A percentile compares a stretch with the other conserved stretches of the same genome.
Evolutionary conservation across 2,329 filamentous ascomycete species (phyloP).

Genomic region (Metarhizium album): DNA sequence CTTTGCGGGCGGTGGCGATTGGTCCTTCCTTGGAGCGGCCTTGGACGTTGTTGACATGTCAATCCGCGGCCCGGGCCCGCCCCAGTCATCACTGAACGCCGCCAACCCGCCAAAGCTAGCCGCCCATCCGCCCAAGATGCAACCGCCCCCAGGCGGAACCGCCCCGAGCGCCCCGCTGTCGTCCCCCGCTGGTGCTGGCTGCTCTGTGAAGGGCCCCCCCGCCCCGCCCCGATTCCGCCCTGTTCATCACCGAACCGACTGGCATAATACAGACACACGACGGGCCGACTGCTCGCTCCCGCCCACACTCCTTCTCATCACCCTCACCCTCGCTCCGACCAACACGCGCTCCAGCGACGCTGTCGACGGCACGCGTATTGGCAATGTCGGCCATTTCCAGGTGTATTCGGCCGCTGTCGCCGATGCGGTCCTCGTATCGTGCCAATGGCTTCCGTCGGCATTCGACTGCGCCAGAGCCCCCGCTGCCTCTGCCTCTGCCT

Average conservation of each 20-base stretch:
- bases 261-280: too few species aligned
- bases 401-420: slow-evolving; percentile 3
- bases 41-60: too few species aligned
- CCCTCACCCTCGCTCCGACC: not conserved
- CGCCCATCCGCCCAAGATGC: not conserved
- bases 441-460: slow-evolving; percentile 15
- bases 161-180: too few species aligned
- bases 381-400: slow-evolving; percentile 8
- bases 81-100: too few species aligned
- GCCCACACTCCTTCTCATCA: too few species aligned
- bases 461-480: slow-evolving; percentile 13
- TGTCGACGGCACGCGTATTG: not conserved
- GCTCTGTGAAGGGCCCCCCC: not conserved
- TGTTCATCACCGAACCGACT: slow-evolving; percentile 1
- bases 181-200: too few species aligned
- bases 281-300: too few species aligned
- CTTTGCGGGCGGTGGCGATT: too few species aligned
- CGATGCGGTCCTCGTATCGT: not conserved
- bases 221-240: not conserved
- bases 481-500: slow-evolving; percentile 58
- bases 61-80: too few species aligned
- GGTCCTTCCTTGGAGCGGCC: too few species aligned
- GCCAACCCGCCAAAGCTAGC: not conserved
- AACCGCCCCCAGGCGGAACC: too few species aligned
- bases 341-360: not conserved